A percentile compares a stretch with the other conserved stretches of the same genome.
These are phyloP conservation scores for Xylariaceae sp. DNA, from an alignment of 2,329 filamentous ascomycete genomes.

Conservation along the genomic window DNA sequence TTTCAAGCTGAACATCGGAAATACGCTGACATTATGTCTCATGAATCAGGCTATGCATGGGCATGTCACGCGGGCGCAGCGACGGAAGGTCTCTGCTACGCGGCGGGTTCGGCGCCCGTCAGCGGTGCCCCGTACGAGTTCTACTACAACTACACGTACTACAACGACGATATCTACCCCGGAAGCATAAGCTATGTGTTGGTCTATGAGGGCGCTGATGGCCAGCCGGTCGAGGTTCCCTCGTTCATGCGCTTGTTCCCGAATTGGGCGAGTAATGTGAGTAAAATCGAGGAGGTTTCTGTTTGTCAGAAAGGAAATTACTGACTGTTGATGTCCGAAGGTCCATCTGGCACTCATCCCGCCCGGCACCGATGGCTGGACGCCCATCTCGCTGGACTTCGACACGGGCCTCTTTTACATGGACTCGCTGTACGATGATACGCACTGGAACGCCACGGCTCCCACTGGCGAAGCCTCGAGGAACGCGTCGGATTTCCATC, in stretches of 20 bases:
- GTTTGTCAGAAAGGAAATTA: background rate
- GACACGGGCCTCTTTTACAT: slow-evolving; percentile 23
- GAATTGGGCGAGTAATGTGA: slow-evolving; percentile 26
- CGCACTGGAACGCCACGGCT: slow-evolving; percentile 14
- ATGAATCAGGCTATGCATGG: slow-evolving; percentile 17
- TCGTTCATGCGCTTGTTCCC: slow-evolving; percentile 20
- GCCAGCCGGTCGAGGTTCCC: slow-evolving; percentile 1
- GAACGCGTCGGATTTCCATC: slow-evolving; percentile 20
- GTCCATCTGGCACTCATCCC: slow-evolving; percentile 17
- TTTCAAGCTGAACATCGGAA: background rate
- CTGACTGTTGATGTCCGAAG: background rate
- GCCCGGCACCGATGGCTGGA: slow-evolving; percentile 4
- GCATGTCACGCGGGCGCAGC: slow-evolving; percentile 23
- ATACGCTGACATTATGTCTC: background rate
- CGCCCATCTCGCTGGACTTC: slow-evolving; percentile 14
- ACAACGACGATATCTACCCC: background rate
- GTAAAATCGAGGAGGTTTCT: background rate
- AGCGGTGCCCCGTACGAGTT: slow-evolving; percentile 22
- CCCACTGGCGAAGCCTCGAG: background rate
- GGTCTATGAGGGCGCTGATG: slow-evolving; percentile 4
- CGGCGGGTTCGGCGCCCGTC: background rate
- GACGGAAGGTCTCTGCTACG: slow-evolving; percentile 22
- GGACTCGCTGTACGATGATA: slow-evolving; percentile 15
- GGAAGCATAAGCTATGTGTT: slow-evolving; percentile 21
- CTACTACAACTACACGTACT: slow-evolving; percentile 28